These are phyloP conservation scores for Bisporella sp. DNA, from an alignment of 2,329 filamentous ascomycete genomes.

Conservation along the genomic window DNA sequence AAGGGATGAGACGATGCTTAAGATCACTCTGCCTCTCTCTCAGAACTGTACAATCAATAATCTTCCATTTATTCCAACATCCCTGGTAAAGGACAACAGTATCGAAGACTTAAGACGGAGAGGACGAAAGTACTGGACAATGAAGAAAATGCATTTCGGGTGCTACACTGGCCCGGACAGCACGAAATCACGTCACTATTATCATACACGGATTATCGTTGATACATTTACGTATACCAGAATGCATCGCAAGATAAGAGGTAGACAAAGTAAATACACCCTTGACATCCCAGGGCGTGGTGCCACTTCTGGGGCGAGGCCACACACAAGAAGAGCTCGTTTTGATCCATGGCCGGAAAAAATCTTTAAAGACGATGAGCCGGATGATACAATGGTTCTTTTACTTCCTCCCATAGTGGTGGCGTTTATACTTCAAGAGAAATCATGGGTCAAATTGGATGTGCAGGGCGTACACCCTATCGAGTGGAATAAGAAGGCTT, in stretches of 20 bases:
- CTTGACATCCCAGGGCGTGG: no score
- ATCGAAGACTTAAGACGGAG: constrained; percentile 1
- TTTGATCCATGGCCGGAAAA: neutral
- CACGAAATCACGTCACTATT: neutral
- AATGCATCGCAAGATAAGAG: neutral
- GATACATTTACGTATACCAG: neutral
- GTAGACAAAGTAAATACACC: neutral
- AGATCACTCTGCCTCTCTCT: no score
- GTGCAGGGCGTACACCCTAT: neutral
- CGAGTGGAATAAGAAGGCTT: neutral
- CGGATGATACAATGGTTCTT: neutral
- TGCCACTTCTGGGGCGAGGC: no score
- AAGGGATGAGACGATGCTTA: neutral
- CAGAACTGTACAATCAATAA: neutral
- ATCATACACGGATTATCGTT: neutral
- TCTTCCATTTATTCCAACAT: neutral
- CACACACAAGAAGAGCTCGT: no score
- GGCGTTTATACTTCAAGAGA: neutral
- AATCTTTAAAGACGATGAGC: neutral
- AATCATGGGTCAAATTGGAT: neutral
- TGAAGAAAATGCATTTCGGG: constrained; percentile 2
- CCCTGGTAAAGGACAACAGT: neutral
- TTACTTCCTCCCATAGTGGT: neutral
- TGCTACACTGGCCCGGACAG: constrained; percentile 1
- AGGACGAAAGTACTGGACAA: constrained; percentile 1